Evolutionary conservation across 441 rosid genomes (phyloP), one percentile per base, ranked within the genome.

Genomic region (Euphorbia corollata): DNA sequence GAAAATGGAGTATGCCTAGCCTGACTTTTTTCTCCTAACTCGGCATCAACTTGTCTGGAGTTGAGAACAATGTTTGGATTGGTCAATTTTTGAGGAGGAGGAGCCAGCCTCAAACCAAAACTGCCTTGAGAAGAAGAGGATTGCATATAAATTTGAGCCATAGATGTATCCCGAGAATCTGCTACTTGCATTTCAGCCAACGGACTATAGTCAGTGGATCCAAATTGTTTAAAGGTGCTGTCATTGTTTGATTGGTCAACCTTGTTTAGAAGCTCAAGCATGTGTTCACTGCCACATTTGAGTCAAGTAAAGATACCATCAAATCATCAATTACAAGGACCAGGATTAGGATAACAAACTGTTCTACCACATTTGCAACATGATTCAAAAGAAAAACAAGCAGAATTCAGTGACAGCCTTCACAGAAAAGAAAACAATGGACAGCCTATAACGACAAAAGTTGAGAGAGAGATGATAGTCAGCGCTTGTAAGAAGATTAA

Each of bases 261-360:
- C 84, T 88, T 90, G 74, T 88, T 81, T 77, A 89, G 83, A 69
- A 87, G 90, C 83, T 90, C 94, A 70, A 87, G 85, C 94, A 90
- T 86, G 71, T 86, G 83, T 78, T 87, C 86, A 75, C 93, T 92
- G 85, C 32, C 78, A 56, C 32, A 65, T 48, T 48, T 12, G 54
- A 61, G 39, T 30, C 32, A 48, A 57, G 60, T 59, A 73, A 57
- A 54, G 18, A 18, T 55, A 24, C 56, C 13, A 24, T 67, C 57
- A 58, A 27, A 67, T 16, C 60, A 50, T 43, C 18, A 54, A 27
- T 13, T 39, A 41, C 11, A 54, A 22, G 41, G 13, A 30, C 8
- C 15, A 61, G 4, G 32, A 27, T 27, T 27, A 27, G 32, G 32
- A 27, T 27, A 27, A 27, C 32, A 27, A 27, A 27, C 32, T 27